Conservation (phyloP, 2,329 filamentous ascomycete genomes). For the Penicillium sp. region DNA sequence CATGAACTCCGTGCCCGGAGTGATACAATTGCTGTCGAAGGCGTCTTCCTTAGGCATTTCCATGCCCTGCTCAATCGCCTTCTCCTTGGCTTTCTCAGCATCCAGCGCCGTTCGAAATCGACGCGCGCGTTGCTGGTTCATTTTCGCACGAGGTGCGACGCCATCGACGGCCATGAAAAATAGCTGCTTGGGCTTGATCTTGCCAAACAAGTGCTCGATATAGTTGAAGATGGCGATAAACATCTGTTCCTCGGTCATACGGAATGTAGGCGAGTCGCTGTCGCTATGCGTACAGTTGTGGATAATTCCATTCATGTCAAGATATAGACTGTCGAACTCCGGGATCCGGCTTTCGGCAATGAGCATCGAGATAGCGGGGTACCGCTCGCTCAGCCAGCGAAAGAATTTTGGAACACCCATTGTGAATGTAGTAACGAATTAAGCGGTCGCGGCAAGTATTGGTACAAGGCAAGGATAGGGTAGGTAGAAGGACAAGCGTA, state of each 20-base stretch:
- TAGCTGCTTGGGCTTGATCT: conserved; percentile 96
- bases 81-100: conserved; percentile 82
- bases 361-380: conserved; percentile 95
- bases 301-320: conserved; percentile 95
- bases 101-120: conserved; percentile 94
- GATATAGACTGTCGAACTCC: conserved; percentile 95
- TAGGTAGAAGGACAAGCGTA: not conserved
- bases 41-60: conserved; percentile 93
- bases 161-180: conserved; percentile 99
- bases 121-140: conserved; percentile 97
- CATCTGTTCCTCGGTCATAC: conserved; percentile 97
- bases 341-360: conserved; percentile 99
- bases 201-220: conserved; percentile 96
- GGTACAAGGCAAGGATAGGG: conserved; percentile 9
- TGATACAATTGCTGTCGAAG: conserved; percentile 99
- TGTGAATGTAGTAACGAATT: conserved; percentile 27
- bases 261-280: conserved; percentile 84
- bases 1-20: conserved; percentile 95
- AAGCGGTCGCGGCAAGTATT: conserved; percentile 1
- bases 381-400: conserved; percentile 98
- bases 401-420: conserved; percentile 87
- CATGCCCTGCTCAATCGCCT: conserved; percentile 82
- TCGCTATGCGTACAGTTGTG: conserved; percentile 99
- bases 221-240: conserved; percentile 99
- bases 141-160: conserved; percentile 95